Evolutionary conservation across 768 basidiomycete genomes (phyloP), one percentile per base, ranked within the genome.

Genomic region (Pleurotus tuber-regium): DNA sequence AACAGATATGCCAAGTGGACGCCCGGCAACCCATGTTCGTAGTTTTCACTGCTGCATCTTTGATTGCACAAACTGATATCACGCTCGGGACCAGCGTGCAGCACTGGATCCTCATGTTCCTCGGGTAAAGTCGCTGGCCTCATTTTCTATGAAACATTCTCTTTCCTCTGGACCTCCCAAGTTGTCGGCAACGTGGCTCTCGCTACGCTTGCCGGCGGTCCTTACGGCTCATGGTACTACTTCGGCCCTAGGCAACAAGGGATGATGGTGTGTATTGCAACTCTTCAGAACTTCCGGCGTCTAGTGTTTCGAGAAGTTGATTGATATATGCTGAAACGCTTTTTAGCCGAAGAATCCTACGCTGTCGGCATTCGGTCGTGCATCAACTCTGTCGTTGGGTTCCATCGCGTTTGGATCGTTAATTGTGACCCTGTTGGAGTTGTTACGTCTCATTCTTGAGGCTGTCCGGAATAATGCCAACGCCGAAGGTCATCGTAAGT

Each of bases 121-220:
- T 82, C 80, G 9, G 77, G 77, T 11, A 92, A 82, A 63, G 89
- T 92, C 38, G 79, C 87, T 0, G 90, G 92, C 2, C 70, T 92
- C 10, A 76, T 91, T 49, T 82, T 92, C 66, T 93, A 79, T 59
- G 80, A 82, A 54, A 82, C 84, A 0, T 92, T 92, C 65, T 85
- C 86, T n/a, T 93, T 84, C 71, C 72, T 91, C 18, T 93, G 90
- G 92, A 86, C 83, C 14, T 89, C 86, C 0, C 87, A 90, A 67
- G 88, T 91, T 36, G 81, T 89, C 43, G 83, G 79, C 26, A 92
- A 92, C 57, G 82, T 92, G 33, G 77, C 87, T 0, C 74, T 92
- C 19, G 81, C 87, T 26, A 91, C 89, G 2, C 78, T 92, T 25
- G 87, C 89, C 5, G 90, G 90, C 29, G 90, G 92, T 23, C 80